Conservation (phyloP, 2,329 filamentous ascomycete species). For the Tolypocladium paradoxum region DNA sequence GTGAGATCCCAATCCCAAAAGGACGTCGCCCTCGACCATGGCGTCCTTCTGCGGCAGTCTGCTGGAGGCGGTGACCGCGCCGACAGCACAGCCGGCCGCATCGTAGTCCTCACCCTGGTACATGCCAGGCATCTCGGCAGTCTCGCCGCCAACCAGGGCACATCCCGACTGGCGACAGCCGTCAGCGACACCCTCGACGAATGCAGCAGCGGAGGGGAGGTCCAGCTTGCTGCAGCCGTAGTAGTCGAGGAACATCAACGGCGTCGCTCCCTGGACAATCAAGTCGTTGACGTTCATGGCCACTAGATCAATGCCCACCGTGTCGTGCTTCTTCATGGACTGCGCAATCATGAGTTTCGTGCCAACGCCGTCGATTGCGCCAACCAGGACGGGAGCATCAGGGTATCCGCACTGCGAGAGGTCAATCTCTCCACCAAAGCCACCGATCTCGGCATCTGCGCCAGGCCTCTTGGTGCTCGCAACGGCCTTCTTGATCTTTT, state of each 20-base stretch:
- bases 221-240: slow-evolving; percentile 88
- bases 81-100: slow-evolving; percentile 80
- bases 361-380: slow-evolving; percentile 90
- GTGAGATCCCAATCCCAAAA: slow-evolving; percentile 75
- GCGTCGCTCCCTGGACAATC: slow-evolving; percentile 88
- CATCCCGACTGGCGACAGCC: slow-evolving; percentile 80
- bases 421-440: slow-evolving; percentile 64
- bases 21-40: slow-evolving; percentile 75
- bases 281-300: slow-evolving; percentile 99
- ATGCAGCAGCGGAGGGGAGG: slow-evolving; percentile 65
- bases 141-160: slow-evolving; percentile 92
- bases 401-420: slow-evolving; percentile 63
- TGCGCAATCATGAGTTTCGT: slow-evolving; percentile 97
- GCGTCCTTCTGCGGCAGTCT: slow-evolving; percentile 64
- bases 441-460: slow-evolving; percentile 86
- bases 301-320: slow-evolving; percentile 91
- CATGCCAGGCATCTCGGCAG: slow-evolving; percentile 96
- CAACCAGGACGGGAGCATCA: slow-evolving; percentile 71
- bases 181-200: slow-evolving; percentile 80
- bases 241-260: slow-evolving; percentile 95
- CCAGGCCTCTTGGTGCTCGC: slow-evolving; percentile 73
- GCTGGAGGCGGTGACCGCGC: slow-evolving; percentile 59
- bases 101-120: slow-evolving; percentile 87
- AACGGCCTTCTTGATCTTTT: slow-evolving; percentile 86
- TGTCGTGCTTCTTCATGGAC: slow-evolving; percentile 78